Evolutionary conservation across 2,329 filamentous ascomycete genomes (phyloP).

Genomic region (Cercospora zeae-maydis): DNA sequence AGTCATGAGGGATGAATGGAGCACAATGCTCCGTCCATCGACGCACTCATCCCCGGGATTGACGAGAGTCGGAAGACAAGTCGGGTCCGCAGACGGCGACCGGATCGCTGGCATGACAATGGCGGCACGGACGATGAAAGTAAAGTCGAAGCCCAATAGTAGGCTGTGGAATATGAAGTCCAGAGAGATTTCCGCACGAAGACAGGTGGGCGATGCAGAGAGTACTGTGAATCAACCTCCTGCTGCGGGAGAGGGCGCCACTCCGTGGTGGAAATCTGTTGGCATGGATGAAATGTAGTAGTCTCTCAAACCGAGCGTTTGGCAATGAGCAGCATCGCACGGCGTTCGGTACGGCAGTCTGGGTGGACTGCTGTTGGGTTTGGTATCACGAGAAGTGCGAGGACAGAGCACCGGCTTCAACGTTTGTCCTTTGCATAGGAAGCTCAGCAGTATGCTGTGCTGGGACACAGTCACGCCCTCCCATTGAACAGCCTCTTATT

Average conservation of each 20-base stretch:
- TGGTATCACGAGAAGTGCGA: neutral
- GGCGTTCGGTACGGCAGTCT: neutral
- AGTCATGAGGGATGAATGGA: constrained; percentile 75
- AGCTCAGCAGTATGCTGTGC: neutral
- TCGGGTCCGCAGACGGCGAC: constrained; percentile 34
- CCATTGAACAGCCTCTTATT: neutral
- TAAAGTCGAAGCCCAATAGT: constrained; percentile 59
- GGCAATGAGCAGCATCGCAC: neutral
- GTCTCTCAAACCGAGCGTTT: neutral
- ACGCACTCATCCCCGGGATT: constrained; percentile 50
- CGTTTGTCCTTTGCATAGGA: neutral
- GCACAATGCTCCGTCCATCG: constrained; percentile 16
- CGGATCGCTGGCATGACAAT: constrained; percentile 47
- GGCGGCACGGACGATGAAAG: constrained; percentile 55
- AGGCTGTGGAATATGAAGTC: constrained; percentile 28
- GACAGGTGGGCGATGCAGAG: constrained; percentile 86
- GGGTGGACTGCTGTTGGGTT: neutral
- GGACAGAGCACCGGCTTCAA: neutral
- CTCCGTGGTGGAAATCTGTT: constrained; percentile 48
- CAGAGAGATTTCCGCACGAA: constrained; percentile 73
- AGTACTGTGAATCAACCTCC: constrained; percentile 62
- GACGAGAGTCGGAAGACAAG: constrained; percentile 40
- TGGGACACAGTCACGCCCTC: neutral
- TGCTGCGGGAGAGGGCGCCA: constrained; percentile 16
- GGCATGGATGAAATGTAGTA: constrained; percentile 43